Conservation (phyloP, 2,329 filamentous ascomycete genomes). For the Epichloe coenophiala region DNA sequence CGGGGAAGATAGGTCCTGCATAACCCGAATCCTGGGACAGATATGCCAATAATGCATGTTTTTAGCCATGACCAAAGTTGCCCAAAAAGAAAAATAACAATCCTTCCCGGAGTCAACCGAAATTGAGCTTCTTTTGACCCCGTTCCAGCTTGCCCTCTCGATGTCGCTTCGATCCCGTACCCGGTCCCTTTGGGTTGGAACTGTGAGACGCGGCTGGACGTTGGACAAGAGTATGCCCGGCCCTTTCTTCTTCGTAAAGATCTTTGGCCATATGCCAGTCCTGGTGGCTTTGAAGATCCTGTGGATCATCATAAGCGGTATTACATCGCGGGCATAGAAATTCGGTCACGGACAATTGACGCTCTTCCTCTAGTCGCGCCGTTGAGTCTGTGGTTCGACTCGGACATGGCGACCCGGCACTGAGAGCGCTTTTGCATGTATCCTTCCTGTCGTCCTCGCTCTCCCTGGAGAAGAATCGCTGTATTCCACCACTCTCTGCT, state of each 20-base stretch:
- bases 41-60: not conserved
- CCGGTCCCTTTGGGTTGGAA: conserved; percentile 16
- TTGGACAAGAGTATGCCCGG: conserved; percentile 30
- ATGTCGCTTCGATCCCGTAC: conserved; percentile 28
- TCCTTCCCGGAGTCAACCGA: conserved; percentile 30
- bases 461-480: conserved; percentile 40
- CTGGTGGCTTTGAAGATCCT: conserved; percentile 59
- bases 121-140: conserved; percentile 47
- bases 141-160: conserved; percentile 32
- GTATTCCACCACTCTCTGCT: conserved; percentile 36
- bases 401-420: not conserved
- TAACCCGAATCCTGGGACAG: not conserved
- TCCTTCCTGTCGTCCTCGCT: not conserved
- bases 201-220: conserved; percentile 19
- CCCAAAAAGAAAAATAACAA: not conserved
- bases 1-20: not conserved
- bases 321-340: conserved; percentile 53
- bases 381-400: not conserved
- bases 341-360: not conserved
- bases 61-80: not conserved
- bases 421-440: not conserved
- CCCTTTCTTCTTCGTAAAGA: conserved; percentile 53
- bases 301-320: conserved; percentile 39
- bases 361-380: not conserved
- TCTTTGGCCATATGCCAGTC: conserved; percentile 95